Evolutionary conservation across 2,329 filamentous ascomycete species (phyloP), one percentile per base, ranked within the genome.

Genomic region (Zymoseptoria pseudotritici): DNA sequence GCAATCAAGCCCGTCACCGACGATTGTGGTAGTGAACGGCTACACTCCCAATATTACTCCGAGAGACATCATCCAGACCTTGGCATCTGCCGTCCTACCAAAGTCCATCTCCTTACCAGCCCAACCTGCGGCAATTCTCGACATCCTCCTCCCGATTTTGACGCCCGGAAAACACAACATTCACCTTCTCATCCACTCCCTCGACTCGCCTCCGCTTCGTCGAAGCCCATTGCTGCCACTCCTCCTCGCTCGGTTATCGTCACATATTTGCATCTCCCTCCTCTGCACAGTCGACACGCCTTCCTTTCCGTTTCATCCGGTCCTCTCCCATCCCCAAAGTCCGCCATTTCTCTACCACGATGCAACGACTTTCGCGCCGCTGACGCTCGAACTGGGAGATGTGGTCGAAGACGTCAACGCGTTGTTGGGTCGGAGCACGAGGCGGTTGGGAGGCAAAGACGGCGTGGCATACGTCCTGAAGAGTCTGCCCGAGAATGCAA

Each of bases 321-420:
- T 97, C 75, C 87, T 90, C 57, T 87, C 86, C 58, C 81, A 92
- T n/a, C 87, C 89, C 53, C 87, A 90, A 17, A 84, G 89, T 26
- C 90, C 92, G 75, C 89, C 89, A 72, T 92, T 97, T 67, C 79
- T 91, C 26, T 97, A 95, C 75, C 94, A 99, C 77, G 92, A 99
- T 76, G 88, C 88, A 69, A 97, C 94, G 0, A 97, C 94, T 0
- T 97, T 96, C 71, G 80, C 83, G 0, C 82, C 90, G 0, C 90
- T 89, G 67, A 79, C 82, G 10, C 81, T 82, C 10, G 91, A 96
- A 72, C 77, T 91, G 7, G 36, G 36, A 2, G 90, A 96, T 69
- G 86, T 90, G 1, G 91, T 97, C 2, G 91, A 97, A 72, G 89
- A 91, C 63, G 91, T 97, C 13, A 90, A 96, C 72, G 87, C 90